Conservation (phyloP, 768 basidiomycete genomes). For the Boletus pseudopeckii region DNA sequence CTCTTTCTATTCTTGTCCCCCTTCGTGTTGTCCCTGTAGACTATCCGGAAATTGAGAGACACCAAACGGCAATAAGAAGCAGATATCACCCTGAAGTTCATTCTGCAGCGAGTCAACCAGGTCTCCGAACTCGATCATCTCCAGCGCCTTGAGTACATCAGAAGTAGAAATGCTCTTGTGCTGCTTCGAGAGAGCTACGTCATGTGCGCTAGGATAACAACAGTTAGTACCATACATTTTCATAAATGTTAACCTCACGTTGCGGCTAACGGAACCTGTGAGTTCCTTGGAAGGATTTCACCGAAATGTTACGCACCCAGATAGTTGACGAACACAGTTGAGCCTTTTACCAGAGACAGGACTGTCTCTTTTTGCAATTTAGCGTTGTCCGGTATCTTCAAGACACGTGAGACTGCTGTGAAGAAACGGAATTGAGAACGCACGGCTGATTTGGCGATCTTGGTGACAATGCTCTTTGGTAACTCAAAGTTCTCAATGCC, state of each 20-base stretch:
- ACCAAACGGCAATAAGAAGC: neutral
- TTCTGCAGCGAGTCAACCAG: constrained; percentile 57
- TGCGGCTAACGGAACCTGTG: constrained; percentile 34
- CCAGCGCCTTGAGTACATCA: constrained; percentile 85
- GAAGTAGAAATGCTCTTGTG: constrained; percentile 88
- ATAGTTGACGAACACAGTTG: constrained; percentile 95
- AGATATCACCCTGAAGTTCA: constrained; percentile 56
- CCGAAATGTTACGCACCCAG: constrained; percentile 51
- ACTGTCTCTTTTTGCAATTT: constrained; percentile 92
- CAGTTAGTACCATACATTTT: constrained; percentile 4
- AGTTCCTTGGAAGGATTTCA: neutral
- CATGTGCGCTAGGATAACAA: constrained; percentile 63
- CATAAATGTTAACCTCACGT: constrained; percentile 34
- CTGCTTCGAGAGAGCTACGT: constrained; percentile 77
- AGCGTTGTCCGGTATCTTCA: constrained; percentile 75
- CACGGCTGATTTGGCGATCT: constrained; percentile 83
- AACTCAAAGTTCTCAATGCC: constrained; percentile 90
- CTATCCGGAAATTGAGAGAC: constrained; percentile 33
- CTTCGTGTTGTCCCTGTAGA: constrained; percentile 63
- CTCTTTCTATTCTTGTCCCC: constrained; percentile 49
- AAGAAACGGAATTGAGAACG: constrained; percentile 24
- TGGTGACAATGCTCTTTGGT: constrained; percentile 77
- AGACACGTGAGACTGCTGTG: neutral
- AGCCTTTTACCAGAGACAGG: constrained; percentile 78
- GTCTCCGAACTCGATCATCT: constrained; percentile 73